Evolutionary conservation across 2,329 filamentous ascomycete genomes (phyloP), one percentile per base, ranked within the genome.

Genomic region (Penicillium sp.): DNA sequence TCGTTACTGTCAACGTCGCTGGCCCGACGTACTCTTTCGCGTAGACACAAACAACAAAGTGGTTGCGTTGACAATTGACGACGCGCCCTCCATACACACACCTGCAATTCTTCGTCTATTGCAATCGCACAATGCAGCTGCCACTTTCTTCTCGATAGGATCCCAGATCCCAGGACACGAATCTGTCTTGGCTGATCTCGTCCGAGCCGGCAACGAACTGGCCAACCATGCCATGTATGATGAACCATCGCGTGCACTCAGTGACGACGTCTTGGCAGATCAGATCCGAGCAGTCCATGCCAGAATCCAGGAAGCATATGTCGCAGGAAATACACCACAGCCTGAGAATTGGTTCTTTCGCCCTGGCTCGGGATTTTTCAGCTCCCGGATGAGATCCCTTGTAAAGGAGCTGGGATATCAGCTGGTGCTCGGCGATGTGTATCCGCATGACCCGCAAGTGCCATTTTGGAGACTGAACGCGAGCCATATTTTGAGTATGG

Each of bases 171-270:
- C 78, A 0, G 83, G 81, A 2, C 72, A 77, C 3, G 81, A 87
- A 67, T 75, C 77, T 6, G 72, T 81, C 3, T 77, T 91, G 32
- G 74, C 79, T 42, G 77, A 82, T 38, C 76, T 89, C 1, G 78
- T 89, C n/a, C 76, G 77, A 37, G 77, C 75, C 47, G 86, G 86
- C 22, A 84, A 89, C 71, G 89, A 92, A 77, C 78, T 96, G 4
- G 92, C 84, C 24, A 96, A 96, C 74, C 92, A 96, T 74, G 92
- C 89, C 10, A 92, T 94, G 90, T 83, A 86, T 71, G 92, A 96
- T 73, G 90, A 94, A 77, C 85, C 90, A 0, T 88, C 87, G 10
- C 80, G 83, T 43, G 78, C 78, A 0, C 78, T 96, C 26, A 74
- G 79, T 39, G 80, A 86, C 50, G 76, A 76, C 1, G 80, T 82